Conservation (phyloP, 257 asterid species). For the Prunella vulgaris region DNA sequence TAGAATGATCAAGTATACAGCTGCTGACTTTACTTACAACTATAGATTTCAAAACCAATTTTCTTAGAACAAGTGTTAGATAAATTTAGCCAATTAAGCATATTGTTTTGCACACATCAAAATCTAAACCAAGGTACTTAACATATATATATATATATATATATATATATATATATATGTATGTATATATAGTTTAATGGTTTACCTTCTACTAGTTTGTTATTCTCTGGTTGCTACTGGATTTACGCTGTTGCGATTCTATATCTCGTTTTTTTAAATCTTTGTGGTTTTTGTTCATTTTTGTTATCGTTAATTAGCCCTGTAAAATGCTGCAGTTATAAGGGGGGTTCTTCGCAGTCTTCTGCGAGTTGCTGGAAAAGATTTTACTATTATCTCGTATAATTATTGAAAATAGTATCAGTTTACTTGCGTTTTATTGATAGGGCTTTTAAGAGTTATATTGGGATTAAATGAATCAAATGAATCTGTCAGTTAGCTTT, state of each 20-base stretch:
- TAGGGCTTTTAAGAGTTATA: not conserved
- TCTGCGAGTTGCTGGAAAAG: not conserved
- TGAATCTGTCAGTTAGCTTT: slow-evolving; percentile 17
- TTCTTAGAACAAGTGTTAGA: no score
- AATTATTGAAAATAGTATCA: not conserved
- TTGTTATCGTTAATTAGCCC: no score
- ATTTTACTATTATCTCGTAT: not conserved
- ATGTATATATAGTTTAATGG: no score
- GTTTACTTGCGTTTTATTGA: not conserved
- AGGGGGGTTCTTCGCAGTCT: not conserved
- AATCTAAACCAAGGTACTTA: no score
- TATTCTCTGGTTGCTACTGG: not conserved
- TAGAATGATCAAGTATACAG: no score
- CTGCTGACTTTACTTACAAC: no score
- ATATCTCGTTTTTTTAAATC: not conserved
- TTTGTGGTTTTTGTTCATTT: not conserved
- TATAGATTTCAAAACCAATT: no score
- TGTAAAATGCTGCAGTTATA: no score
- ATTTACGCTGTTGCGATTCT: not conserved
- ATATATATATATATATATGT: no score
- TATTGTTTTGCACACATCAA: no score
- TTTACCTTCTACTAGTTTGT: not conserved
- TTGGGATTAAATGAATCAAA: slow-evolving; percentile 21
- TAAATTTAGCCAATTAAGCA: no score
- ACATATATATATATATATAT: no score